phyloP scores from a whole-genome alignment of 2,329 filamentous ascomycete genomes.

The Neonectria faginata region DNA sequence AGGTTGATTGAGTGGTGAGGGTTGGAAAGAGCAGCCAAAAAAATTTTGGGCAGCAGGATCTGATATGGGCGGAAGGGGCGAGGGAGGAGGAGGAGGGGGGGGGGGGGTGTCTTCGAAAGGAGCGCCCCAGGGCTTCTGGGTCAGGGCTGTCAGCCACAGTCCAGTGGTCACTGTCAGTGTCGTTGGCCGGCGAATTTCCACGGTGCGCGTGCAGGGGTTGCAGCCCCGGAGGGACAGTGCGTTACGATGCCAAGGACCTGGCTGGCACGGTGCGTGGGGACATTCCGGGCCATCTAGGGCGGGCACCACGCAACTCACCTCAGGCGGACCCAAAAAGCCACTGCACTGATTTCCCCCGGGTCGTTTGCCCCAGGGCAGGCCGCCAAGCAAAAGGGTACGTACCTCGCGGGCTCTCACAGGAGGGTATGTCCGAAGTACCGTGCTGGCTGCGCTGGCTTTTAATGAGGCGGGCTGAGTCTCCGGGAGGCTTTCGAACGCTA shows the following conservation, averaged over 20 bases:
- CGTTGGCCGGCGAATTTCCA: constrained; percentile 4
- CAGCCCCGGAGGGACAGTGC: neutral
- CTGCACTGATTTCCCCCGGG: constrained; percentile 21
- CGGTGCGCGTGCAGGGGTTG: constrained; percentile 1
- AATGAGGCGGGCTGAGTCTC: neutral
- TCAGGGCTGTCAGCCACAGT: constrained; percentile 35
- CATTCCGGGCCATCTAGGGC: constrained; percentile 7
- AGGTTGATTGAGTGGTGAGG: constrained; percentile 52
- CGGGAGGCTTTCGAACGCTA: neutral
- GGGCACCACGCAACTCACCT: constrained; percentile 9
- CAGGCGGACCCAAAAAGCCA: constrained; percentile 19
- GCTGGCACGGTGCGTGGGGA: constrained; percentile 11
- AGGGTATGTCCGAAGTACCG: constrained; percentile 11
- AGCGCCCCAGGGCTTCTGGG: constrained; percentile 31
- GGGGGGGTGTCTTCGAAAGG: constrained; percentile 32
- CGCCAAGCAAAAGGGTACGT: neutral
- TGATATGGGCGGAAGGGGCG: constrained; percentile 50
- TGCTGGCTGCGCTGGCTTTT: neutral
- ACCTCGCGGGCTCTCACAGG: neutral
- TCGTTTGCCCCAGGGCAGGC: neutral
- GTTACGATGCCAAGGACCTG: neutral
- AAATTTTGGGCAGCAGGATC: constrained; percentile 54
- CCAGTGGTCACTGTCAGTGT: constrained; percentile 17
- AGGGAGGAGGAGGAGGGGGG: constrained; percentile 35
- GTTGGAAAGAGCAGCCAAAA: constrained; percentile 51